Evolutionary conservation across 768 basidiomycete species (phyloP).

Genomic region (Myochromella boudieri): DNA sequence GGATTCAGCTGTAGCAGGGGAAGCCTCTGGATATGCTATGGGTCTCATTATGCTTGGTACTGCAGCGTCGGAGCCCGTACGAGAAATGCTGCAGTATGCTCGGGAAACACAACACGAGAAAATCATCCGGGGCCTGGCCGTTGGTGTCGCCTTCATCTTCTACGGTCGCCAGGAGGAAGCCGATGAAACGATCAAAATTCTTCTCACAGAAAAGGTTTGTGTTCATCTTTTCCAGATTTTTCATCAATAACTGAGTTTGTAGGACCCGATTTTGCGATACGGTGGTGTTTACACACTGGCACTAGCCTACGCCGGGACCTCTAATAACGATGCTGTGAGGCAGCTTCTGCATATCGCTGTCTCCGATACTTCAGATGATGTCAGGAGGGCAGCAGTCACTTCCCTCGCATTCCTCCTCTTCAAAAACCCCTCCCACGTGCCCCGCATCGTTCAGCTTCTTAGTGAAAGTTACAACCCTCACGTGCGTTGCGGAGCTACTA

Average conservation of each 20-base stretch:
- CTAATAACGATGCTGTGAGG: conserved; percentile 91
- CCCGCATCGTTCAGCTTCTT: conserved; percentile 92
- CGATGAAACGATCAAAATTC: conserved; percentile 71
- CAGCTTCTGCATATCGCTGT: conserved; percentile 94
- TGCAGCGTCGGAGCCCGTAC: conserved; percentile 71
- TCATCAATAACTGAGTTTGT: conserved; percentile 10
- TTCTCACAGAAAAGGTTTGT: conserved; percentile 84
- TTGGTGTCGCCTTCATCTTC: conserved; percentile 90
- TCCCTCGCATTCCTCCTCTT: conserved; percentile 94
- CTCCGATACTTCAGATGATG: conserved; percentile 97
- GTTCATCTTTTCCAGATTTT: not conserved
- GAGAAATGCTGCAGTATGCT: conserved; percentile 96
- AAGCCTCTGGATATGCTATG: conserved; percentile 97
- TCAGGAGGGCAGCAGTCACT: conserved; percentile 94
- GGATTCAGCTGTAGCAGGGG: conserved; percentile 95
- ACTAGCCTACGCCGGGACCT: conserved; percentile 94
- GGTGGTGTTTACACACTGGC: conserved; percentile 97
- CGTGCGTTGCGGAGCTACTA: conserved; percentile 93
- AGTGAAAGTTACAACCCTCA: conserved; percentile 99
- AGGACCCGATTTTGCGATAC: conserved; percentile 97
- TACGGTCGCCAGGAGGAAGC: conserved; percentile 94
- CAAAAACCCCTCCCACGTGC: conserved; percentile 95
- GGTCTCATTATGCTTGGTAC: conserved; percentile 98
- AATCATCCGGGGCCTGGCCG: conserved; percentile 93
- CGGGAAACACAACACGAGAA: conserved; percentile 99